Conservation (phyloP, 345 rosid species). For the Gossypium arboreum region DNA sequence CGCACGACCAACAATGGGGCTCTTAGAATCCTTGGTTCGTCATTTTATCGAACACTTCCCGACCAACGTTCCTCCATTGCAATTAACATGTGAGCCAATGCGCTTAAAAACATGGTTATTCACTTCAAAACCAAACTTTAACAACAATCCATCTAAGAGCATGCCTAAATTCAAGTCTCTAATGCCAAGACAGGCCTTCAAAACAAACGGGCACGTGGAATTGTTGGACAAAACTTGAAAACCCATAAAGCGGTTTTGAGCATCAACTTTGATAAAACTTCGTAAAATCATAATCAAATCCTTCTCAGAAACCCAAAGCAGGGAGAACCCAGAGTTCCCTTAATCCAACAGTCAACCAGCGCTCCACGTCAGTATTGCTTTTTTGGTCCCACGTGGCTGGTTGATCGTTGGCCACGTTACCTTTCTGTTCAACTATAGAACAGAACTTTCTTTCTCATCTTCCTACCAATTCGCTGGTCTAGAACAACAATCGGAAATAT, state of each 20-base stretch:
- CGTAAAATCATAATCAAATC: too few species aligned
- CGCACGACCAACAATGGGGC: conserved; percentile 49
- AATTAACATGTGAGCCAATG: conserved; percentile 8
- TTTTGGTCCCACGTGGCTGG: not conserved
- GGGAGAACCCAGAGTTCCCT: not conserved
- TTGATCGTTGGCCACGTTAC: not conserved
- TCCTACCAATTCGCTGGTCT: not conserved
- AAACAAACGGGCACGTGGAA: not conserved
- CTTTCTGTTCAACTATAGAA: not conserved
- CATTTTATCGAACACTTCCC: conserved; percentile 51
- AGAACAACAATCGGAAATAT: conserved; percentile 9
- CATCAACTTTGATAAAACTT: too few species aligned
- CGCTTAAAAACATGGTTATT: not conserved
- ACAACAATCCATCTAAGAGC: not conserved
- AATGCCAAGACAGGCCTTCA: not conserved
- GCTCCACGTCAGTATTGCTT: conserved; percentile 1
- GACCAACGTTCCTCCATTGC: conserved; percentile 33
- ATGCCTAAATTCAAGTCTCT: not conserved
- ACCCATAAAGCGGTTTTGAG: not conserved
- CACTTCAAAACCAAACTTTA: not conserved
- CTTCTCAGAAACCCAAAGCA: not conserved
- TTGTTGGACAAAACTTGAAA: not conserved
- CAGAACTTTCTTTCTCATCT: not conserved
- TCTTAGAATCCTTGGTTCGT: conserved; percentile 40
- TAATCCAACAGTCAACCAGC: not conserved